A percentile compares a stretch with the other conserved stretches of the same genome.
Conservation (phyloP, 495 filamentous ascomycete species). For the Aspergillus bertholletiae region DNA sequence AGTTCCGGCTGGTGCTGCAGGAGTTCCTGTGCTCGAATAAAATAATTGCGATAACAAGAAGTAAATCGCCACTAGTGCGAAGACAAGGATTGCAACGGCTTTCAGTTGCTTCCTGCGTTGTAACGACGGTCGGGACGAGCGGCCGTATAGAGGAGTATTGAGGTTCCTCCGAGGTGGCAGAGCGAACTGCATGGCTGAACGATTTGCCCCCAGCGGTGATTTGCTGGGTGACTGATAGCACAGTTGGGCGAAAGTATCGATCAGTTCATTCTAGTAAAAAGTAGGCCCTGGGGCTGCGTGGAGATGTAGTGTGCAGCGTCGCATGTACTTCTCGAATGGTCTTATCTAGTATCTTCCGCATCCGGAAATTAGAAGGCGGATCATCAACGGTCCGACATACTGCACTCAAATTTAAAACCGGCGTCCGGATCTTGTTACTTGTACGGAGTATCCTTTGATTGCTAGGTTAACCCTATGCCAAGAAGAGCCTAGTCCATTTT, state of each 20-base stretch:
- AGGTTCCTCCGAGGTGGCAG: slow-evolving; percentile 80
- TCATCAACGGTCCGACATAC: slow-evolving; percentile 20
- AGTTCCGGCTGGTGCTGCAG: slow-evolving; percentile 58
- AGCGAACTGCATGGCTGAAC: slow-evolving; percentile 78
- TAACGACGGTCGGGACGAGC: slow-evolving; percentile 55
- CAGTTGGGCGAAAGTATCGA: background rate
- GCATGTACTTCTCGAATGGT: background rate
- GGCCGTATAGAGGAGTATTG: slow-evolving; percentile 58
- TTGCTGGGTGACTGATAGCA: slow-evolving; percentile 7
- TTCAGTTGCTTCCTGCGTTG: slow-evolving; percentile 68
- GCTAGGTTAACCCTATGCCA: no score
- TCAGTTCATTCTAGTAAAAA: slow-evolving; percentile 18
- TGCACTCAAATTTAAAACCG: no score
- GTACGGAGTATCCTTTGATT: no score
- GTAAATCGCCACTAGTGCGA: slow-evolving; percentile 56
- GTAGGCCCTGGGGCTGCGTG: background rate
- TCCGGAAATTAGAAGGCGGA: slow-evolving; percentile 18
- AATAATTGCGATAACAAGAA: slow-evolving; percentile 57
- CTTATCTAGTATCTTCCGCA: slow-evolving; percentile 12
- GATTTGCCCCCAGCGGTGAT: slow-evolving; percentile 17
- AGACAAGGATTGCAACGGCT: slow-evolving; percentile 51
- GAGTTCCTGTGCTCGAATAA: slow-evolving; percentile 28
- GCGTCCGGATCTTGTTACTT: no score
- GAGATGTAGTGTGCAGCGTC: slow-evolving; percentile 3
- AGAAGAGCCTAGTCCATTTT: no score